Conservation (phyloP, 2,329 filamentous ascomycete species). For the Colletotrichum tofieldiae region DNA sequence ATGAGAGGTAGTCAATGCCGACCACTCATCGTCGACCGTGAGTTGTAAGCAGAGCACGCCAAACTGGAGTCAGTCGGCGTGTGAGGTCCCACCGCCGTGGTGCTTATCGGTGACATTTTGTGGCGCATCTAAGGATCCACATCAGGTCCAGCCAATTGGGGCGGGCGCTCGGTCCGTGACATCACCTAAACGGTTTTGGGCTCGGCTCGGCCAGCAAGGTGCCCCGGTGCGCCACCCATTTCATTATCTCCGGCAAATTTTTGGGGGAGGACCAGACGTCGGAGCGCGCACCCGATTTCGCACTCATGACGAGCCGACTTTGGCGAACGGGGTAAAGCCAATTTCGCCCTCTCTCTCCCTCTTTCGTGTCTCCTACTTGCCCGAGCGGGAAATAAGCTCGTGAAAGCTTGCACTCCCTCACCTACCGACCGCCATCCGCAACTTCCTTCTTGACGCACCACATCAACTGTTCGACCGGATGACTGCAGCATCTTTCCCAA, state of each 20-base stretch:
- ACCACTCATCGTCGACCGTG: constrained; percentile 40
- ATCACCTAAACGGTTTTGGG: constrained; percentile 27
- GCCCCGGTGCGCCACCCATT: constrained; percentile 40
- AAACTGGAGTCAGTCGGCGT: constrained; percentile 41
- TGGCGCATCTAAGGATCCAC: constrained; percentile 23
- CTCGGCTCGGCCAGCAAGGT: constrained; percentile 38
- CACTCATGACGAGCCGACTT: constrained; percentile 40
- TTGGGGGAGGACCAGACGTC: constrained; percentile 28
- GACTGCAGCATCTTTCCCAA: constrained; percentile 15
- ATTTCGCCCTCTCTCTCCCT: constrained; percentile 23
- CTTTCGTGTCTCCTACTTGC: constrained; percentile 14
- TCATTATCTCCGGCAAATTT: constrained; percentile 43
- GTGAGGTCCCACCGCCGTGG: constrained; percentile 19
- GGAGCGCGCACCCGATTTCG: constrained; percentile 38
- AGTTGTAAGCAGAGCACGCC: constrained; percentile 39
- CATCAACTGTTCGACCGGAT: constrained; percentile 5
- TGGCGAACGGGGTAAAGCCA: constrained; percentile 35
- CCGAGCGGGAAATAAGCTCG: constrained; percentile 21
- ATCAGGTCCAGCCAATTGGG: constrained; percentile 23
- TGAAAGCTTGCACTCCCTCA: constrained; percentile 34
- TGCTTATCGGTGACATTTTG: constrained; percentile 40
- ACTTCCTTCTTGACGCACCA: not conserved
- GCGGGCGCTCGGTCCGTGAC: constrained; percentile 12
- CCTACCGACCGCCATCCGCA: not conserved
- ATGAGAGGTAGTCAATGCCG: constrained; percentile 36